Evolutionary conservation across 495 filamentous ascomycete species (phyloP).

Genomic region (Poronia punctata): DNA sequence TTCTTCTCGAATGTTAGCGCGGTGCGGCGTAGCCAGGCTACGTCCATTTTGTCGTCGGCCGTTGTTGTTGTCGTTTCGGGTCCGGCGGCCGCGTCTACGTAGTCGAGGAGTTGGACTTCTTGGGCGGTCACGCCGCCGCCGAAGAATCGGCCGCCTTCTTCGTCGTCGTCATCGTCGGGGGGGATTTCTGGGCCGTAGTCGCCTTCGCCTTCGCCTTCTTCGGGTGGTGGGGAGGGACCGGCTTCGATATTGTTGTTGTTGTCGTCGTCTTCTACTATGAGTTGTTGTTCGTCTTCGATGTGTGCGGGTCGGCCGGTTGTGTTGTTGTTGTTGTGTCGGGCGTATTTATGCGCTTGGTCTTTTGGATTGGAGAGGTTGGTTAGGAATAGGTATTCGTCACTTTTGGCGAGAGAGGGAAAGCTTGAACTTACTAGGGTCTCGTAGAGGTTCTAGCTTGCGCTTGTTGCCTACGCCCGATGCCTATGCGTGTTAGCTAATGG

Average conservation of each 20-base stretch:
- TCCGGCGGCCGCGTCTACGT: constrained; percentile 66
- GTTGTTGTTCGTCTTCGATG: constrained; percentile 46
- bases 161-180: constrained; percentile 63
- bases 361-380: constrained; percentile 3
- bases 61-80: constrained; percentile 10
- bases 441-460: constrained; percentile 66
- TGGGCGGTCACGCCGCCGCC: constrained; percentile 79
- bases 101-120: constrained; percentile 83
- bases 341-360: constrained; percentile 84
- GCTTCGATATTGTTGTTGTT: constrained; percentile 52
- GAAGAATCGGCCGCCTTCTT: constrained; percentile 92
- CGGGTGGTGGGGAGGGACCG: constrained; percentile 30
- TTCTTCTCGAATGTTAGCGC: constrained; percentile 84
- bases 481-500: constrained; percentile 27
- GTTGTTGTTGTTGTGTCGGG: constrained; percentile 53
- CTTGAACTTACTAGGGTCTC: constrained; percentile 58
- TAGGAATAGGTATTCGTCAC: neutral
- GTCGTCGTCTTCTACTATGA: no score
- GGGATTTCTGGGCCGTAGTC: constrained; percentile 67
- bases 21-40: constrained; percentile 72
- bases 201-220: constrained; percentile 34
- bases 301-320: constrained; percentile 31
- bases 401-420: constrained; percentile 1
- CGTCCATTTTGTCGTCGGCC: constrained; percentile 71
- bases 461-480: constrained; percentile 53